Evolutionary conservation across 208 protist species (phyloP).

Genomic region (Leishmania tarentolae): DNA sequence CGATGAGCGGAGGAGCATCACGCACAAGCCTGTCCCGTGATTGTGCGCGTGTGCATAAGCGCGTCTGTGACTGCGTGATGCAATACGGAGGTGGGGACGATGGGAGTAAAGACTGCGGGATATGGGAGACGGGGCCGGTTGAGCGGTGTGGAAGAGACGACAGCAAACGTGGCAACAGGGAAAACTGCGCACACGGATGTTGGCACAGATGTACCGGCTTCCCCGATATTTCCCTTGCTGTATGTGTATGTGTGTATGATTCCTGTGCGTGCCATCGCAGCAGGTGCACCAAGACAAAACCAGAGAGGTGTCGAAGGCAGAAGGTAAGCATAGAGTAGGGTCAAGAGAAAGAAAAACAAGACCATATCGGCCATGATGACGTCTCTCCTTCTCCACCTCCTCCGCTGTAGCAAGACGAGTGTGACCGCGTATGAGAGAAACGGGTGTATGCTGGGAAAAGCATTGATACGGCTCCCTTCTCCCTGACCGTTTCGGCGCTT

Average conservation of each 20-base stretch:
- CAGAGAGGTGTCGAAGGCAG: not conserved
- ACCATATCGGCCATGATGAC: not conserved
- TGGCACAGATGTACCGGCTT: not conserved
- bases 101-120: not conserved
- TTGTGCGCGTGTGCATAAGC: not conserved
- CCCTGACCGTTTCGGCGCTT: not conserved
- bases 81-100: not conserved
- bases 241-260: not conserved
- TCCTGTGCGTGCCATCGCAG: not conserved
- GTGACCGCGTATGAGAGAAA: not conserved
- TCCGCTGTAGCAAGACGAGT: not conserved
- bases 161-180: not conserved
- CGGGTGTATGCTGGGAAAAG: not conserved
- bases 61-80: constrained; percentile 5
- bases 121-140: constrained; percentile 7
- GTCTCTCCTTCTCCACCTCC: not conserved
- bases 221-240: not conserved
- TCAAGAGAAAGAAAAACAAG: not conserved
- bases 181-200: not conserved
- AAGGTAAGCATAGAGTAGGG: not conserved
- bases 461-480: not conserved
- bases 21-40: not conserved
- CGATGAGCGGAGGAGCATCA: constrained; percentile 39
- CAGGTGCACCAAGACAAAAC: not conserved
- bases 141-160: not conserved